Percentiles rank a stretch among this genome's conserved stretches.
These are phyloP conservation scores for Zoysia pacifica DNA, from an alignment of 176 grass and related monocot genomes.

Conservation along the genomic window DNA sequence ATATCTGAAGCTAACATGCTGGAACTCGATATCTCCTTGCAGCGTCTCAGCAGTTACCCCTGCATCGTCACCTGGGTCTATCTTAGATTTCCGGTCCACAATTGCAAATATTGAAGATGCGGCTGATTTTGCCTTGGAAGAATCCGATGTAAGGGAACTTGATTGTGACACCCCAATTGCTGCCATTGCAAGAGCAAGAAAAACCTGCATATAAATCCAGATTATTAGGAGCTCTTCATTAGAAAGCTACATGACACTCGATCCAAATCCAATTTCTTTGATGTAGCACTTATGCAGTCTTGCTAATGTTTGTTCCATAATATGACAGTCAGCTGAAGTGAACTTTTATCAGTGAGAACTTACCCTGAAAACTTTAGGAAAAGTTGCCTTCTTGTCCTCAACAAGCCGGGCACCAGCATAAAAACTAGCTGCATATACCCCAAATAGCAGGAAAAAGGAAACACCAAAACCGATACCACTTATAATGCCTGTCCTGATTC, in stretches of 20 bases:
- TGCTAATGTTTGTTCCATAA: not conserved
- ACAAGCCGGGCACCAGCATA: conserved; percentile 95
- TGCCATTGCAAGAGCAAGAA: conserved; percentile 95
- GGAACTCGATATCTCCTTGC: conserved; percentile 74
- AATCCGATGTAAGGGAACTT: conserved; percentile 91
- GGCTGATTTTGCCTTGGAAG: conserved; percentile 84
- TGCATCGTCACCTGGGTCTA: conserved; percentile 79
- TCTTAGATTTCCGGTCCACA: conserved; percentile 85
- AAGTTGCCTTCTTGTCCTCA: conserved; percentile 73
- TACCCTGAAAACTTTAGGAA: conserved; percentile 95
- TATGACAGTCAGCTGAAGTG: not conserved
- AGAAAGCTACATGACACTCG: not conserved
- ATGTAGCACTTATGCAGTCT: not conserved
- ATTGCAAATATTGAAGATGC: conserved; percentile 88
- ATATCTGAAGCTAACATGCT: conserved; percentile 90
- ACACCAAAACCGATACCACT: conserved; percentile 85
- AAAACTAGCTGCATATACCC: conserved; percentile 91
- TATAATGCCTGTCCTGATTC: conserved; percentile 83
- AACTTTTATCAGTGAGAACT: not conserved
- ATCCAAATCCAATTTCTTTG: conserved; percentile 20
- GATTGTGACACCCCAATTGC: conserved; percentile 96
- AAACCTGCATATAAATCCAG: conserved; percentile 58
- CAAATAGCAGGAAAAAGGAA: conserved; percentile 92
- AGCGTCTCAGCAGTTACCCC: conserved; percentile 67
- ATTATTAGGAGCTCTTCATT: conserved; percentile 10